phyloP scores from a whole-genome alignment of 495 filamentous ascomycete species.

The Hypoxylon trugodes region DNA sequence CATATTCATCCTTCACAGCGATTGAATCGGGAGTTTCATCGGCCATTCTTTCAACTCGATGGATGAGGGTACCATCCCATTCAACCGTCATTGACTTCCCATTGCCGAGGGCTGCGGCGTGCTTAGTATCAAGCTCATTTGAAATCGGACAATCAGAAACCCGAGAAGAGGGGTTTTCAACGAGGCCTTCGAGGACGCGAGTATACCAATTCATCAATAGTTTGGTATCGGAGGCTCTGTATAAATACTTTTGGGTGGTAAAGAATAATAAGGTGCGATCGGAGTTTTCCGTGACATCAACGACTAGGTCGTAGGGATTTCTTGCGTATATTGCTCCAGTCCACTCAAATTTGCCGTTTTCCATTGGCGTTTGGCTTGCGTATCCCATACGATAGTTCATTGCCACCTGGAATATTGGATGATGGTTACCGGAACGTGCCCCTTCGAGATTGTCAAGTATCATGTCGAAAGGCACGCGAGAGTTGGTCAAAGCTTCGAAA shows the following conservation, averaged over 20 bases:
- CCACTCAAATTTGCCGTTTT: not conserved
- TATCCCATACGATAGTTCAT: constrained; percentile 34
- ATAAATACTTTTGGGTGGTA: not conserved
- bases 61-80: not conserved
- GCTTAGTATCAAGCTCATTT: not conserved
- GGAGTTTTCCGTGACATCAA: not conserved
- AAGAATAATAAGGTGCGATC: not conserved
- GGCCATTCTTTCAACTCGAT: not conserved
- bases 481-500: constrained; percentile 15
- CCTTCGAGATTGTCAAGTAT: constrained; percentile 43
- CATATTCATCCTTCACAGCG: not conserved
- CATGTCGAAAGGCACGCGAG: constrained; percentile 55
- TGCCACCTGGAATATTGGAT: constrained; percentile 40
- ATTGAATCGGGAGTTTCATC: not conserved
- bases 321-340: not conserved
- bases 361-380: not conserved
- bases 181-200: not conserved
- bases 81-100: not conserved
- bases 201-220: not conserved
- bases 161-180: not conserved
- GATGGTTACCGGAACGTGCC: constrained; percentile 8
- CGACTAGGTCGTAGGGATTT: not conserved
- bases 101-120: not conserved
- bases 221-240: not conserved
- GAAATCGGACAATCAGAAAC: not conserved